These are phyloP conservation scores for Venturiaceae sp. DNA, from an alignment of 2,329 filamentous ascomycete species.

Conservation along the genomic window DNA sequence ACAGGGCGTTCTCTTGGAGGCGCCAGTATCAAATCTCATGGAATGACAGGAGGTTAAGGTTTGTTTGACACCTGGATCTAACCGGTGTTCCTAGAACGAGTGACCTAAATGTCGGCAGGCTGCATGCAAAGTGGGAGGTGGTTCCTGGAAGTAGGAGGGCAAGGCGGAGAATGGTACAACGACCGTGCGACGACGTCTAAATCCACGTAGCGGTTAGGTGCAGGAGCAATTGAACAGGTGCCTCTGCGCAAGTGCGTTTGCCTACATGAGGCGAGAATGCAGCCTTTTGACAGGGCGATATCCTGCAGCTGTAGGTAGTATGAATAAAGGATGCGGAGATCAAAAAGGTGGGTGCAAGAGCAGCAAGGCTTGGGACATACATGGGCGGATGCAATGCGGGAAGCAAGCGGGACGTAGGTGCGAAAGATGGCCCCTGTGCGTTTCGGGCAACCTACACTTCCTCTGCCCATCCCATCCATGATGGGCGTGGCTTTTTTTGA, in stretches of 20 bases:
- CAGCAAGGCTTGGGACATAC: conserved; percentile 2
- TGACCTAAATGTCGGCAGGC: conserved; percentile 6
- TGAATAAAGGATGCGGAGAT: conserved; percentile 2
- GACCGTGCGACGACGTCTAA: conserved; percentile 3
- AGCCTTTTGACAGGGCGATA: background rate
- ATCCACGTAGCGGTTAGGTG: conserved; percentile 4
- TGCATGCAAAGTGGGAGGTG: conserved; percentile 2
- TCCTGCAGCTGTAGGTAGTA: background rate
- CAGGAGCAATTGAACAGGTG: conserved; percentile 8
- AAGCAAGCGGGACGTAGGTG: conserved; percentile 6
- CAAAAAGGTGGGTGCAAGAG: background rate
- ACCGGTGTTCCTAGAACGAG: conserved; percentile 2
- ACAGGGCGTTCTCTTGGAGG: background rate
- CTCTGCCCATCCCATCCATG: background rate
- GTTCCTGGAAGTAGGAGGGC: conserved; percentile 6
- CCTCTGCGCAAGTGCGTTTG: background rate
- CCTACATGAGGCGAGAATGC: conserved; percentile 5
- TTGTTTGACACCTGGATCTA: background rate
- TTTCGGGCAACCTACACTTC: background rate
- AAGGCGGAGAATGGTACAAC: background rate
- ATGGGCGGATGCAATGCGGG: conserved; percentile 6
- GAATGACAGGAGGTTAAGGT: background rate
- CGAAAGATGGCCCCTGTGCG: conserved; percentile 1
- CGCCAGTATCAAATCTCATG: conserved; percentile 2
- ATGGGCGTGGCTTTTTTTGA: background rate